Evolutionary conservation across 2,329 filamentous ascomycete species (phyloP).

Genomic region (Seiridium unicorne): DNA sequence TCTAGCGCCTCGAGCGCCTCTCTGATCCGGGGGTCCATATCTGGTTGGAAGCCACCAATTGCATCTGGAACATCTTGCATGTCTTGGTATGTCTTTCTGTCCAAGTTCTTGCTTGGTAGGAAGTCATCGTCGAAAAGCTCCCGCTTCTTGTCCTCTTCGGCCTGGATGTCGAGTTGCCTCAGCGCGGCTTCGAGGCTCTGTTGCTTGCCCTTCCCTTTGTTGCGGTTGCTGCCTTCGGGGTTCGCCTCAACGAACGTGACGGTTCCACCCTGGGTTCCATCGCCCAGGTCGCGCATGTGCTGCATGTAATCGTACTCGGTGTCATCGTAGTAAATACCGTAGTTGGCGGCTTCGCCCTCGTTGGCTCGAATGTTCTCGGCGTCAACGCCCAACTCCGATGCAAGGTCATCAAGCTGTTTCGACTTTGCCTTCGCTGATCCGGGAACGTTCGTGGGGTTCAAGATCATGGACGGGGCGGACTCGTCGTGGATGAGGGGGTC

Average conservation of each 20-base stretch:
- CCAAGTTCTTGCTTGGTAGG: slow-evolving; percentile 76
- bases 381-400: slow-evolving; percentile 70
- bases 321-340: slow-evolving; percentile 95
- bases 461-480: slow-evolving; percentile 83
- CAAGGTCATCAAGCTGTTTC: slow-evolving; percentile 74
- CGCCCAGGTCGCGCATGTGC: slow-evolving; percentile 85
- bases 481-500: slow-evolving; percentile 95
- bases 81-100: slow-evolving; percentile 78
- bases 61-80: slow-evolving; percentile 91
- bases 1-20: slow-evolving; percentile 93
- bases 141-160: slow-evolving; percentile 35
- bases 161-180: slow-evolving; percentile 54
- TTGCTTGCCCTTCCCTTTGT: slow-evolving; percentile 70
- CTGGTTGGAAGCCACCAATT: slow-evolving; percentile 90
- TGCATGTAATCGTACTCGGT: slow-evolving; percentile 99
- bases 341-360: slow-evolving; percentile 91
- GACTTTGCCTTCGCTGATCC: slow-evolving; percentile 43
- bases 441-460: slow-evolving; percentile 63
- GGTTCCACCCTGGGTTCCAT: slow-evolving; percentile 62
- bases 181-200: slow-evolving; percentile 81
- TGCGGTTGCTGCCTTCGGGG: slow-evolving; percentile 48
- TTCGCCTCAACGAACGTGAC: slow-evolving; percentile 81
- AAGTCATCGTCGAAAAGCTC: slow-evolving; percentile 72
- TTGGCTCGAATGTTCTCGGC: slow-evolving; percentile 71
- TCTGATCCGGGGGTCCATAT: slow-evolving; percentile 91